phyloP scores from a whole-genome alignment of 371 early-diverging fungal genomes.

The Mortierella sp. region DNA sequence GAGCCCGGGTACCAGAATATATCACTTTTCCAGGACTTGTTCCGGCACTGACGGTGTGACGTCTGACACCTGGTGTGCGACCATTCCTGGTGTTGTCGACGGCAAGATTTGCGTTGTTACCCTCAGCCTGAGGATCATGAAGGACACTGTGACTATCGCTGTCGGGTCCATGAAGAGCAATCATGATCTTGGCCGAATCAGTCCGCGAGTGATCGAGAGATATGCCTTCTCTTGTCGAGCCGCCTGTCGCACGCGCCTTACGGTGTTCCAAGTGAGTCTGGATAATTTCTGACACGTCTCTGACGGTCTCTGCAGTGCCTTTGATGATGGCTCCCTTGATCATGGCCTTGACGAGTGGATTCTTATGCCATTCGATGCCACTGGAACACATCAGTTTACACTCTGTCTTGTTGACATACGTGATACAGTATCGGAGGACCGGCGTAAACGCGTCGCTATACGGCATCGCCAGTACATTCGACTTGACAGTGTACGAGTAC shows the following conservation, averaged over 20 bases:
- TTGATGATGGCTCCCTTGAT: slow-evolving; percentile 49
- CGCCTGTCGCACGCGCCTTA: slow-evolving; percentile 2
- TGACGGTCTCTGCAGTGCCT: slow-evolving; percentile 48
- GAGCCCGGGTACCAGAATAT: slow-evolving; percentile 27
- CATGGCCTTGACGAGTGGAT: slow-evolving; percentile 63
- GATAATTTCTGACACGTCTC: slow-evolving; percentile 41
- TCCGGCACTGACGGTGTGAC: slow-evolving; percentile 47
- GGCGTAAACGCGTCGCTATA: slow-evolving; percentile 73
- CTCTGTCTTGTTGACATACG: slow-evolving; percentile 57
- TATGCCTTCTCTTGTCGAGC: not conserved
- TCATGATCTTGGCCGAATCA: slow-evolving; percentile 27
- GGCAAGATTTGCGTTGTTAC: slow-evolving; percentile 1
- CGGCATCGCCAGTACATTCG: slow-evolving; percentile 63
- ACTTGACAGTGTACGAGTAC: slow-evolving; percentile 49
- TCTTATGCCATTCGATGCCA: slow-evolving; percentile 68
- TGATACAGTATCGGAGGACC: slow-evolving; percentile 66
- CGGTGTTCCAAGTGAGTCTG: slow-evolving; percentile 27
- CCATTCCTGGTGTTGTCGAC: not conserved
- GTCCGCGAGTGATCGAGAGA: not conserved
- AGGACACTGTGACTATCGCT: slow-evolving; percentile 27
- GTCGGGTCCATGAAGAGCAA: slow-evolving; percentile 43
- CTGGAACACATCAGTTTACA: slow-evolving; percentile 63
- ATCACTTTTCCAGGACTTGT: slow-evolving; percentile 4
- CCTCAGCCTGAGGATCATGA: slow-evolving; percentile 19
- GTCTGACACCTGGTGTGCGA: slow-evolving; percentile 23